phyloP scores from a whole-genome alignment of 2,329 filamentous ascomycete species.

The Fusarium acutatum region DNA sequence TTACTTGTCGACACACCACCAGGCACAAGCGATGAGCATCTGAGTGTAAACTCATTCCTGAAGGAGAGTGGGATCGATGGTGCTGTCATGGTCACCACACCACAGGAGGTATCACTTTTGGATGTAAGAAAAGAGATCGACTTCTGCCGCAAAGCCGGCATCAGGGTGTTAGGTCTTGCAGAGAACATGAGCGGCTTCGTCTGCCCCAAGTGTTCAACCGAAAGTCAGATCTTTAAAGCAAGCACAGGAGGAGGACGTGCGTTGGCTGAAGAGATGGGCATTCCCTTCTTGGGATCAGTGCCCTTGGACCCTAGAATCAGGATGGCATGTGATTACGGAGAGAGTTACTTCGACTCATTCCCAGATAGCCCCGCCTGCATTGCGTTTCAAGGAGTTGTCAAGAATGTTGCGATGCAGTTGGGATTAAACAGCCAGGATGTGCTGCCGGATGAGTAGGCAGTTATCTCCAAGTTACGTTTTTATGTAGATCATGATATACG shows the following conservation, averaged over 20 bases:
- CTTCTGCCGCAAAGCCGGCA: conserved; percentile 94
- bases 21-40: conserved; percentile 93
- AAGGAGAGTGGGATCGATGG: conserved; percentile 93
- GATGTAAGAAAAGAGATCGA: conserved; percentile 98
- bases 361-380: conserved; percentile 90
- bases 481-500: conserved; percentile 33
- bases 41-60: conserved; percentile 91
- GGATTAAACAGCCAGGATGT: conserved; percentile 67
- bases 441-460: conserved; percentile 48
- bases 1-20: conserved; percentile 95
- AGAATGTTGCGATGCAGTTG: conserved; percentile 71
- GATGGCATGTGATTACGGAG: conserved; percentile 96
- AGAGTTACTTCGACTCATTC: conserved; percentile 95
- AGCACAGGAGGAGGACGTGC: conserved; percentile 87
- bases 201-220: conserved; percentile 87
- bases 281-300: conserved; percentile 89
- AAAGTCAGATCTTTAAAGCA: conserved; percentile 86
- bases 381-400: conserved; percentile 83
- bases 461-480: conserved; percentile 7
- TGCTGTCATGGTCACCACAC: conserved; percentile 91
- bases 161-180: conserved; percentile 85
- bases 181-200: conserved; percentile 99
- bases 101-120: conserved; percentile 90
- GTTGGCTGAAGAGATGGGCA: conserved; percentile 84
- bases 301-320: conserved; percentile 93